Conservation (phyloP, 768 basidiomycete genomes). For the Panellus pusillus region DNA sequence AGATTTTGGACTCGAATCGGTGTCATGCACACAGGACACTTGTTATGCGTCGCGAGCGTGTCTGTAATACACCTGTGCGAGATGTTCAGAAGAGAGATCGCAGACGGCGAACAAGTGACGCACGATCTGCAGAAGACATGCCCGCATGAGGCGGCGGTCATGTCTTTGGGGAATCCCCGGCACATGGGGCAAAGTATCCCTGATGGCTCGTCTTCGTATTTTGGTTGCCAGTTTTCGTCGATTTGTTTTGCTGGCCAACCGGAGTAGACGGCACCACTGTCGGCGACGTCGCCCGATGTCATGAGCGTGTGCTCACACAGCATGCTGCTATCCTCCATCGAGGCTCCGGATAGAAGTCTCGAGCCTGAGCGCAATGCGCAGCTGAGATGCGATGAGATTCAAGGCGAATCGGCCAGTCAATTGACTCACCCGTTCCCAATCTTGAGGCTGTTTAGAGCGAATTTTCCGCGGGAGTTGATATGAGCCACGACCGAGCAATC, state of each 20-base stretch:
- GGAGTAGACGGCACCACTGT: constrained; percentile 37
- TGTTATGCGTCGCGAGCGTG: constrained; percentile 3
- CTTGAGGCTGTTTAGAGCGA: constrained; percentile 42
- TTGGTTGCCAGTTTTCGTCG: constrained; percentile 22
- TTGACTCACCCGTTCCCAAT: constrained; percentile 37
- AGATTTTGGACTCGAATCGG: constrained; percentile 9
- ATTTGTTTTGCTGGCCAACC: constrained; percentile 45
- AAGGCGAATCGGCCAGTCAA: not conserved
- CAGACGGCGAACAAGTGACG: not conserved
- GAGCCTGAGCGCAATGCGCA: constrained; percentile 47
- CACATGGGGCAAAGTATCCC: constrained; percentile 34
- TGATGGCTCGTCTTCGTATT: constrained; percentile 16
- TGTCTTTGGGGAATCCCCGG: constrained; percentile 31
- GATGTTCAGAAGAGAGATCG: not conserved
- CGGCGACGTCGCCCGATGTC: constrained; percentile 47
- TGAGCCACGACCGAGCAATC: constrained; percentile 50
- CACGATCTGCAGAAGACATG: constrained; percentile 28
- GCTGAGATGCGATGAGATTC: constrained; percentile 18
- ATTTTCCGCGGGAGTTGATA: constrained; percentile 47
- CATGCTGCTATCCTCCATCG: constrained; percentile 51
- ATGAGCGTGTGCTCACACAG: constrained; percentile 49
- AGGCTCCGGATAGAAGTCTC: constrained; percentile 47
- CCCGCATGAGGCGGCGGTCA: constrained; percentile 32
- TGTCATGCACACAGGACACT: constrained; percentile 24
- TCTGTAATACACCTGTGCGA: constrained; percentile 18